Conservation (phyloP, 495 filamentous ascomycete species). For the Penicillium desertorum region DNA sequence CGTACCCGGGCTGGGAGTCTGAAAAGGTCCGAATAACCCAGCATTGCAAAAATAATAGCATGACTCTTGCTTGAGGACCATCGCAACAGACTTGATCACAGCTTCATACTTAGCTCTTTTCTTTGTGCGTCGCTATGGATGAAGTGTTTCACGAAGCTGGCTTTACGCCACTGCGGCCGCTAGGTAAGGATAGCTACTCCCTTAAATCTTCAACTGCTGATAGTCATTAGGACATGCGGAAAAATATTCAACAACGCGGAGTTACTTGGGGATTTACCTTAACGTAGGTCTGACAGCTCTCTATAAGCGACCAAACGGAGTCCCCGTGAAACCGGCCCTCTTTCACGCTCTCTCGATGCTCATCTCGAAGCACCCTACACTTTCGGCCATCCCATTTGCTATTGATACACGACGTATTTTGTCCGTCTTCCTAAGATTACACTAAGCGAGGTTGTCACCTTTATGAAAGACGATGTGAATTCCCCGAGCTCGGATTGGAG, state of each 20-base stretch:
- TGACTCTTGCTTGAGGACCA: no score
- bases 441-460: not conserved
- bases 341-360: slow-evolving; percentile 8
- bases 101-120: not conserved
- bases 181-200: not conserved
- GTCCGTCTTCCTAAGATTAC: slow-evolving; percentile 1
- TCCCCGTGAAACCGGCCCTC: slow-evolving; percentile 7
- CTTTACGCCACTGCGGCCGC: not conserved
- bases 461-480: not conserved
- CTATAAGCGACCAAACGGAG: not conserved
- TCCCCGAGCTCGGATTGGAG: not conserved
- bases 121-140: not conserved
- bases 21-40: not conserved
- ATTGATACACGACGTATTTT: slow-evolving; percentile 6
- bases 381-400: slow-evolving; percentile 11
- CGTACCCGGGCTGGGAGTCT: not conserved
- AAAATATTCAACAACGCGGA: slow-evolving; percentile 12
- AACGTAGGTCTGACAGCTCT: slow-evolving; percentile 13
- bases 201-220: not conserved
- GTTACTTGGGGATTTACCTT: slow-evolving; percentile 11
- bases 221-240: slow-evolving; percentile 6
- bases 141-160: not conserved
- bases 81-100: no score
- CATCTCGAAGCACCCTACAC: slow-evolving; percentile 12
- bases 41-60: no score